These are phyloP conservation scores for Macaranga tanarius DNA, from an alignment of 441 rosid species.

Conservation along the genomic window DNA sequence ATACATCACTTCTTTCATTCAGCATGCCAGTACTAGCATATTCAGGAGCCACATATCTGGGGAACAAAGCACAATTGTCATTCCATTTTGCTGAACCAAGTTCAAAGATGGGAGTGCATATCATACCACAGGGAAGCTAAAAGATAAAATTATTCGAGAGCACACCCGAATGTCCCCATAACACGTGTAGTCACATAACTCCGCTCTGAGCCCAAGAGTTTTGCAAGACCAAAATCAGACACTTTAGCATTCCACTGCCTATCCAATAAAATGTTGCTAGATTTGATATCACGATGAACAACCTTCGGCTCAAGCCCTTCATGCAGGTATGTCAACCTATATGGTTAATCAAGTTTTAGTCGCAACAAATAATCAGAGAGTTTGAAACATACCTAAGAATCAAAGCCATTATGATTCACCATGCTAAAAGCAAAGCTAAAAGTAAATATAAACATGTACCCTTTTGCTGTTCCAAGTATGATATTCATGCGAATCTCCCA, in stretches of 20 bases:
- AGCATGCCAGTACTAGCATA: conserved; percentile 75
- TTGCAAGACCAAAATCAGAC: conserved; percentile 73
- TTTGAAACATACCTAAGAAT: neutral
- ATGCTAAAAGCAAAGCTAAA: no score
- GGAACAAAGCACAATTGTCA: conserved; percentile 7
- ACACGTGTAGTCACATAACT: conserved; percentile 74
- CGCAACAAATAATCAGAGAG: neutral
- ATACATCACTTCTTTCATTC: conserved; percentile 69
- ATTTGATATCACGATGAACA: conserved; percentile 65
- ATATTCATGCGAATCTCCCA: conserved; percentile 70
- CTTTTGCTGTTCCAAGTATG: conserved; percentile 62
- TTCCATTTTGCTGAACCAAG: conserved; percentile 3
- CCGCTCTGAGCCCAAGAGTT: conserved; percentile 57
- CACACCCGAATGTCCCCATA: conserved; percentile 78
- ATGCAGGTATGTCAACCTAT: conserved; percentile 58
- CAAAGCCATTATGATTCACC: neutral
- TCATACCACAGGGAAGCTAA: neutral
- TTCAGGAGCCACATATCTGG: conserved; percentile 69
- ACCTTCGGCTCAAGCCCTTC: conserved; percentile 76
- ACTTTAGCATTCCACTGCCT: conserved; percentile 65
- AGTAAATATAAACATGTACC: conserved; percentile 29
- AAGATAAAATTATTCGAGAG: neutral
- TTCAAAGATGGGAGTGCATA: neutral
- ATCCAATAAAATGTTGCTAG: conserved; percentile 66
- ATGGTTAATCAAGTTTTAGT: conserved; percentile 11